Evolutionary conservation across 345 rosid species (phyloP).

Genomic region (Syzygium aromaticum): DNA sequence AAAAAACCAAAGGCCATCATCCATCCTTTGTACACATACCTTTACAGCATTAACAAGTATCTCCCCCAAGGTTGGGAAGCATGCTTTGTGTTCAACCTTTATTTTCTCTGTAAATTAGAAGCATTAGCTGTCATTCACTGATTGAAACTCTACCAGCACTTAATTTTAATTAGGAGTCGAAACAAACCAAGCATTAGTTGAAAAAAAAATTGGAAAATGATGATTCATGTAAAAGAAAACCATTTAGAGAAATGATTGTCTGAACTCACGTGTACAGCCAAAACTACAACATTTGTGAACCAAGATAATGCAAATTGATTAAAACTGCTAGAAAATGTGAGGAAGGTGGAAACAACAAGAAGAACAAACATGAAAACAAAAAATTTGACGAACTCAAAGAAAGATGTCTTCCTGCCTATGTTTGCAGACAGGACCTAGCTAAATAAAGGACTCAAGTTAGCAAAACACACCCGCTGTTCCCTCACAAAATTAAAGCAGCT

Average conservation of each 20-base stretch:
- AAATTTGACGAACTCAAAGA: not conserved
- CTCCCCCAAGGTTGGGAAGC: constrained; percentile 42
- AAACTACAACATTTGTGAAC: not conserved
- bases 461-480: not conserved
- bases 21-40: constrained; percentile 13
- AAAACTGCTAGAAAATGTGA: not conserved
- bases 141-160: not conserved
- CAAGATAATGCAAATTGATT: not conserved
- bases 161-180: not conserved
- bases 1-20: not conserved
- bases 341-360: not conserved
- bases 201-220: not conserved
- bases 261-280: not conserved
- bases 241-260: not conserved
- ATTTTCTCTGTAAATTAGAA: constrained; percentile 34
- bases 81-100: constrained; percentile 23
- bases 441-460: not conserved
- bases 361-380: not conserved
- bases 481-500: not conserved
- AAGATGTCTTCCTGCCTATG: not conserved
- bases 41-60: constrained; percentile 39
- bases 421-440: not conserved
- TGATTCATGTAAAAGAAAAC: not conserved
- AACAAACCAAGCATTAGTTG: not conserved
- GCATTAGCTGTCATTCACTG: not conserved